Conservation (phyloP, 495 filamentous ascomycete species). For the Cairneyella variabilis region DNA sequence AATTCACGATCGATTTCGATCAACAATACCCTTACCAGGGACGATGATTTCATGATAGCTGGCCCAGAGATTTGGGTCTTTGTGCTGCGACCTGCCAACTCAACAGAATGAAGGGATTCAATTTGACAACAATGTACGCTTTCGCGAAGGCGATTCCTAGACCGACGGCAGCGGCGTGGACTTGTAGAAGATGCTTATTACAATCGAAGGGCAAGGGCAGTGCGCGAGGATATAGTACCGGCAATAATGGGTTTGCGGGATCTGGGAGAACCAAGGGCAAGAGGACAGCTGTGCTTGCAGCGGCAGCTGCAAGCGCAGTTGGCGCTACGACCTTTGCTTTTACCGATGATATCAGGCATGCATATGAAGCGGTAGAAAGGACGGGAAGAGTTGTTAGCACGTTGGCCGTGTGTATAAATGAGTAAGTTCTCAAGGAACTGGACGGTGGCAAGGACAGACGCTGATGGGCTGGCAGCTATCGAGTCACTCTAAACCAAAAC, state of each 20-base stretch:
- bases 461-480: constrained; percentile 57
- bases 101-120: constrained; percentile 20
- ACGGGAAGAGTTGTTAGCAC: constrained; percentile 75
- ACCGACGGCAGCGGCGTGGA: constrained; percentile 19
- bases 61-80: no score
- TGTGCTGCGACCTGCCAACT: no score
- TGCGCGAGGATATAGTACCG: no score
- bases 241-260: constrained; percentile 2
- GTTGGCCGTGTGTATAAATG: constrained; percentile 80
- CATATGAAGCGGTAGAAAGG: constrained; percentile 68
- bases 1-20: no score
- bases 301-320: constrained; percentile 49
- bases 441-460: neutral
- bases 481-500: constrained; percentile 69
- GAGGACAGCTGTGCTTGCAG: constrained; percentile 39
- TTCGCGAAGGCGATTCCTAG: neutral
- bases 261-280: constrained; percentile 20
- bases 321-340: constrained; percentile 59
- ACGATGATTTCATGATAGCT: no score
- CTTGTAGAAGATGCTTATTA: constrained; percentile 26
- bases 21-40: no score
- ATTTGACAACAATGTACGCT: neutral
- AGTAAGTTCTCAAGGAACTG: constrained; percentile 53
- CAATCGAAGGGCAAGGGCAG: constrained; percentile 6
- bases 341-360: constrained; percentile 68